A percentile compares a stretch with the other conserved stretches of the same genome.
These are phyloP conservation scores for Epichloe uncinata DNA, from an alignment of 2,329 filamentous ascomycete genomes.

Conservation along the genomic window DNA sequence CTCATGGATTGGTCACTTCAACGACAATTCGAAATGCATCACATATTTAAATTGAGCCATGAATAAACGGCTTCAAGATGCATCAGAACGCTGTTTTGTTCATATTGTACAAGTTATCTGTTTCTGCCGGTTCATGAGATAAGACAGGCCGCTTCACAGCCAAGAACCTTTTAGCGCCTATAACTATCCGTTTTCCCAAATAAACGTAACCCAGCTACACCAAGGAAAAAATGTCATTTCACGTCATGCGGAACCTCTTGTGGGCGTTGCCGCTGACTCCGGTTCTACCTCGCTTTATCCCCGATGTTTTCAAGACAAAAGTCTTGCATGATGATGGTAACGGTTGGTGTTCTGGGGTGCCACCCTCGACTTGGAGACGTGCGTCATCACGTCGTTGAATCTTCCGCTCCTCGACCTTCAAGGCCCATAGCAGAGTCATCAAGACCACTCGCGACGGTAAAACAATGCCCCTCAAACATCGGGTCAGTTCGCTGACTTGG, in stretches of 20 bases:
- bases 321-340: conserved; percentile 6
- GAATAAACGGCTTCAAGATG: not conserved
- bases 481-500: conserved; percentile 20
- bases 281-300: conserved; percentile 10
- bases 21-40: too few species aligned
- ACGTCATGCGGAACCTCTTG: conserved; percentile 12
- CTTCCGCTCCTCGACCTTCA: conserved; percentile 29
- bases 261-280: conserved; percentile 6
- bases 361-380: conserved; percentile 13
- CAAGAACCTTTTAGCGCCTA: conserved; percentile 6
- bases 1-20: too few species aligned
- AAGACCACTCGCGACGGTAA: conserved; percentile 35
- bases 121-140: not conserved
- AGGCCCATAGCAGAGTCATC: conserved; percentile 33
- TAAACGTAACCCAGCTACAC: conserved; percentile 6
- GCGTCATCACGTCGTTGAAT: conserved; percentile 13
- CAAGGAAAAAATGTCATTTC: conserved; percentile 6
- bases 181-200: conserved; percentile 3
- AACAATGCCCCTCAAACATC: conserved; percentile 22
- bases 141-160: not conserved
- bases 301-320: conserved; percentile 13
- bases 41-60: not conserved
- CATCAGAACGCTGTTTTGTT: not conserved
- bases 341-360: conserved; percentile 12
- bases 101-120: not conserved